Conservation (phyloP, 1,284 basidiomycete species). For the Tremellales sp. region DNA sequence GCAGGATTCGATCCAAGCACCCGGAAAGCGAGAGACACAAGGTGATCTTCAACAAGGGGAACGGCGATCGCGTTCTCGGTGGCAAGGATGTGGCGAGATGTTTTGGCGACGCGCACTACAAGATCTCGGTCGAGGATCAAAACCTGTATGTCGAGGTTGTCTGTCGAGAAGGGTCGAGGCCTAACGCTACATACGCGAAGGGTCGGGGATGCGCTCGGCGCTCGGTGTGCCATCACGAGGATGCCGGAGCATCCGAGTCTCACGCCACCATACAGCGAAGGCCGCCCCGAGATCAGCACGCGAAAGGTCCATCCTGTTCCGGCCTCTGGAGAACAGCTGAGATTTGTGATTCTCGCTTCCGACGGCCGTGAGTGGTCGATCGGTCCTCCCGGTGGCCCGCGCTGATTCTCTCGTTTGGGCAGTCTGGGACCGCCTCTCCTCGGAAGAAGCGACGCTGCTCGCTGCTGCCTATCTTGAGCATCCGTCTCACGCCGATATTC, state of each 20-base stretch:
- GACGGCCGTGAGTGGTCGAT: slow-evolving; percentile 58
- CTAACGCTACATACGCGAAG: too few relatives aligned
- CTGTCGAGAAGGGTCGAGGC: neutral
- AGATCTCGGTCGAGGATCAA: slow-evolving; percentile 60
- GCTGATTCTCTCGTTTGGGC: neutral
- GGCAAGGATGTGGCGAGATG: slow-evolving; percentile 86
- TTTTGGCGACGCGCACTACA: slow-evolving; percentile 81
- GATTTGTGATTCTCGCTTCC: slow-evolving; percentile 78
- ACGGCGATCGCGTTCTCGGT: slow-evolving; percentile 77
- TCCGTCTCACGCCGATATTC: slow-evolving; percentile 43
- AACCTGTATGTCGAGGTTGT: slow-evolving; percentile 55
- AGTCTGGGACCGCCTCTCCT: slow-evolving; percentile 85
- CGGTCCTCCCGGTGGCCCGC: neutral
- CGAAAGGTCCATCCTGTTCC: slow-evolving; percentile 53
- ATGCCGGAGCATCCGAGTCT: slow-evolving; percentile 1
- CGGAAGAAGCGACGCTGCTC: slow-evolving; percentile 85
- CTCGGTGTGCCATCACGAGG: too few relatives aligned
- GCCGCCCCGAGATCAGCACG: slow-evolving; percentile 78
- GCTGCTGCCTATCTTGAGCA: slow-evolving; percentile 77
- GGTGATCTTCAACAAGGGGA: slow-evolving; percentile 57
- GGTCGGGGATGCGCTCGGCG: too few relatives aligned
- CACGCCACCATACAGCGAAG: slow-evolving; percentile 87
- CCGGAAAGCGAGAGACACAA: slow-evolving; percentile 68
- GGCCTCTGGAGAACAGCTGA: slow-evolving; percentile 34
- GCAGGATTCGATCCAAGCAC: slow-evolving; percentile 81